These are phyloP conservation scores for Emericellopsis cladophorae DNA, from an alignment of 2,329 filamentous ascomycete genomes.

Conservation along the genomic window DNA sequence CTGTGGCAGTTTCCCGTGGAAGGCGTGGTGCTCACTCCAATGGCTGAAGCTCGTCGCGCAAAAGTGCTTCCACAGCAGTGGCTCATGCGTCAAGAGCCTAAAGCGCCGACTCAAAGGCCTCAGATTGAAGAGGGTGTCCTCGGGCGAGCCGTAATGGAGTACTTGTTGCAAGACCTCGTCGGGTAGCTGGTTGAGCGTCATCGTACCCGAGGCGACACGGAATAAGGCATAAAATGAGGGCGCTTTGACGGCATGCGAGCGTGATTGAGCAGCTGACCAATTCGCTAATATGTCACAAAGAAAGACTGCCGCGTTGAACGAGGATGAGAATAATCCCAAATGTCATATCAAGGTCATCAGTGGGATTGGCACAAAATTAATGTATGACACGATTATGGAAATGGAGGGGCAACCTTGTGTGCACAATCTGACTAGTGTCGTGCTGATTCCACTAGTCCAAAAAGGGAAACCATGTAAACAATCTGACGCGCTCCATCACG, in stretches of 20 bases:
- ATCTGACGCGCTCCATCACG: conserved; percentile 3
- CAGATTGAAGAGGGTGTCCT: conserved; percentile 34
- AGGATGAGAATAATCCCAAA: no score
- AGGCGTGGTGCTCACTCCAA: conserved; percentile 59
- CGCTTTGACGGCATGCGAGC: no score
- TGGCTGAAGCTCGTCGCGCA: conserved; percentile 58
- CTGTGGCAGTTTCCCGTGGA: conserved; percentile 40
- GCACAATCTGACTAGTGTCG: no score
- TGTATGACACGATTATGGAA: no score
- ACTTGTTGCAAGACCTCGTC: conserved; percentile 80
- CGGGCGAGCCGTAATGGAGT: conserved; percentile 48
- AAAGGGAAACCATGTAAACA: conserved; percentile 29
- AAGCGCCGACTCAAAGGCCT: conserved; percentile 50
- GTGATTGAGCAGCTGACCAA: no score
- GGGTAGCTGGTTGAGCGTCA: conserved; percentile 43
- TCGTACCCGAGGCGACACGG: conserved; percentile 6
- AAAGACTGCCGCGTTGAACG: no score
- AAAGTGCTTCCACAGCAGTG: conserved; percentile 68
- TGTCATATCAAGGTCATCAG: no score
- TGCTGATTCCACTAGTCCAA: conserved; percentile 14
- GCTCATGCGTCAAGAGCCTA: conserved; percentile 52
- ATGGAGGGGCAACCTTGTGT: no score
- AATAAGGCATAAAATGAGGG: no score
- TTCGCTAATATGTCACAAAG: no score
- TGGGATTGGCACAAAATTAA: not conserved